These are phyloP conservation scores for Hypocreales sp. DNA, from an alignment of 2,329 filamentous ascomycete species.

Conservation along the genomic window DNA sequence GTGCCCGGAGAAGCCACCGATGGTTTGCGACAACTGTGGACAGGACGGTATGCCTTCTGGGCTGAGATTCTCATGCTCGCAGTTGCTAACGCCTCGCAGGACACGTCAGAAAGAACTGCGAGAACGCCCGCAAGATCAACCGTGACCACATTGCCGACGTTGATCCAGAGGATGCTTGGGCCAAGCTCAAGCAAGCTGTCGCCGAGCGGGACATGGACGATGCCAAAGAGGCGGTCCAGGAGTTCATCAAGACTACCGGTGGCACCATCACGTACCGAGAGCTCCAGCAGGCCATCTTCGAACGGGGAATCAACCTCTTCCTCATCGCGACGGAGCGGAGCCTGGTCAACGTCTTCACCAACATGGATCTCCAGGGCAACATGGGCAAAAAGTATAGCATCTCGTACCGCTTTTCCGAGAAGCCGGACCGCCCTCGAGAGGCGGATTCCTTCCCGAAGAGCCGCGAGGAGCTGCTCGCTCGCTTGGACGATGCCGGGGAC, in stretches of 20 bases:
- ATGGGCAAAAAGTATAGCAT: conserved; percentile 49
- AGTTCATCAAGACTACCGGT: conserved; percentile 43
- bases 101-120: conserved; percentile 40
- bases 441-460: conserved; percentile 42
- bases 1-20: conserved; percentile 43
- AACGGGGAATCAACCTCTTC: conserved; percentile 35
- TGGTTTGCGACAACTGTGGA: conserved; percentile 45
- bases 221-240: conserved; percentile 40
- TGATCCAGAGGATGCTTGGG: conserved; percentile 41
- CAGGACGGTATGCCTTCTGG: conserved; percentile 31
- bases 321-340: conserved; percentile 48
- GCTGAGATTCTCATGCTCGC: background rate
- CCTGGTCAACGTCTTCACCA: conserved; percentile 41
- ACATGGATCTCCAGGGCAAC: conserved; percentile 59
- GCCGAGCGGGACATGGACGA: conserved; percentile 43
- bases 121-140: conserved; percentile 42
- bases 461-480: conserved; percentile 42
- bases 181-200: conserved; percentile 34
- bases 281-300: conserved; percentile 45
- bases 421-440: conserved; percentile 43
- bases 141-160: conserved; percentile 32
- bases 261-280: conserved; percentile 42
- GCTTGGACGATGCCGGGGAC: conserved; percentile 51
- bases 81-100: conserved; percentile 21
- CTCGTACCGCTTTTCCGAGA: conserved; percentile 43